These are phyloP conservation scores for Vinca minor DNA, from an alignment of 257 asterid species.

Conservation along the genomic window DNA sequence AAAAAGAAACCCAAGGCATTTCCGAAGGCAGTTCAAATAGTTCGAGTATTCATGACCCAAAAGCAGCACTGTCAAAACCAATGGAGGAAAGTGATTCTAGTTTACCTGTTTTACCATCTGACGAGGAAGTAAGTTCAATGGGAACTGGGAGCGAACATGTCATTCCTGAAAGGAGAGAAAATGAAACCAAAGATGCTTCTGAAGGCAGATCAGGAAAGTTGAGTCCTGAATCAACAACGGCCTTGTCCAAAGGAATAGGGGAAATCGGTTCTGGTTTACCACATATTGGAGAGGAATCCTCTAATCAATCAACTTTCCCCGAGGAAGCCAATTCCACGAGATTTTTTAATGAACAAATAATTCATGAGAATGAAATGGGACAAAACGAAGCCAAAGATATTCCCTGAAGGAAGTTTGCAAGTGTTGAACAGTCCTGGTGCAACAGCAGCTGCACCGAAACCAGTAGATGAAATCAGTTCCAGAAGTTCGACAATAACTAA, in stretches of 20 bases:
- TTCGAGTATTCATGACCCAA: no score
- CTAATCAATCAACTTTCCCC: constrained; percentile 15
- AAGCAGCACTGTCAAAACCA: no score
- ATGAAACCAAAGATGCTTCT: constrained; percentile 10
- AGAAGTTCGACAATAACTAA: neutral
- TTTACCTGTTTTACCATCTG: neutral
- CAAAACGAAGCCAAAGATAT: neutral
- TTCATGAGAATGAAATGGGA: constrained; percentile 12
- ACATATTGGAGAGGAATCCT: constrained; percentile 20
- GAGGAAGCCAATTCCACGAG: constrained; percentile 12
- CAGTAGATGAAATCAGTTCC: neutral
- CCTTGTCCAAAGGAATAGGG: neutral
- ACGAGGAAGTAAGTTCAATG: neutral
- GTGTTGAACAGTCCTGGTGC: constrained; percentile 14
- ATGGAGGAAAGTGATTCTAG: neutral
- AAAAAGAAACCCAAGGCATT: constrained; percentile 6
- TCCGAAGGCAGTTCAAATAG: constrained; percentile 8
- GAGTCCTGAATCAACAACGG: constrained; percentile 15
- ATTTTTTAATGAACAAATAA: neutral
- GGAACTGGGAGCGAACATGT: neutral
- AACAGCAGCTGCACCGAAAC: neutral
- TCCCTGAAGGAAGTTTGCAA: constrained; percentile 5
- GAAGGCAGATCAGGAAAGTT: constrained; percentile 2
- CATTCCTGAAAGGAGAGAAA: neutral
- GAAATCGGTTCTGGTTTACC: neutral